phyloP scores from a whole-genome alignment of 176 grass and related monocot species.

The Hyparrhenia diplandra region DNA sequence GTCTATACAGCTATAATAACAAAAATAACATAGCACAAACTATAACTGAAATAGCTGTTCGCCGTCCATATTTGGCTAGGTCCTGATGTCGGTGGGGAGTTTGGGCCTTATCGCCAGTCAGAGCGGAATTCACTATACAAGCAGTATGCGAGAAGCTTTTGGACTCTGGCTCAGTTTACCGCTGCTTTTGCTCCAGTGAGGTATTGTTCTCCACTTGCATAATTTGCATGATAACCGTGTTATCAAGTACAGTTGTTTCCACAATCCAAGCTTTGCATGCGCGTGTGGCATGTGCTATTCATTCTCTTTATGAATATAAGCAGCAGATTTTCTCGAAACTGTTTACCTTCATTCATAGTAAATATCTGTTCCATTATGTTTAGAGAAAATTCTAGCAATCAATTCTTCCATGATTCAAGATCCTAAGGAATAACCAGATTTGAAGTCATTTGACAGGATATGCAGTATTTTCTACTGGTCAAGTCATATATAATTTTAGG shows the following conservation, averaged over 20 bases:
- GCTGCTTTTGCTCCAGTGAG: conserved; percentile 89
- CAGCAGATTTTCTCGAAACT: neutral
- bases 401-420: neutral
- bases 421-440: neutral
- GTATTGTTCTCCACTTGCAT: conserved; percentile 26
- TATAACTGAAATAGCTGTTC: neutral
- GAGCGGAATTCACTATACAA: conserved; percentile 91
- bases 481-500: neutral
- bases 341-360: neutral
- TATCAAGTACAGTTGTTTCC: neutral
- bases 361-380: neutral
- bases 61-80: conserved; percentile 27
- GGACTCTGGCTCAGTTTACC: conserved; percentile 81
- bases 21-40: neutral
- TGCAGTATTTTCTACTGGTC: neutral
- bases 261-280: neutral
- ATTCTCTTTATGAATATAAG: neutral
- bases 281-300: neutral
- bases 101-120: conserved; percentile 86
- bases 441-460: neutral
- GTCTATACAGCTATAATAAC: neutral
- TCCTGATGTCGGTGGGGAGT: conserved; percentile 72
- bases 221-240: neutral
- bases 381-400: neutral
- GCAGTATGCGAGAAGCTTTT: conserved; percentile 73